Evolutionary conservation across 2,329 filamentous ascomycete species (phyloP), one percentile per base, ranked within the genome.

Genomic region (Amauroascus niger): DNA sequence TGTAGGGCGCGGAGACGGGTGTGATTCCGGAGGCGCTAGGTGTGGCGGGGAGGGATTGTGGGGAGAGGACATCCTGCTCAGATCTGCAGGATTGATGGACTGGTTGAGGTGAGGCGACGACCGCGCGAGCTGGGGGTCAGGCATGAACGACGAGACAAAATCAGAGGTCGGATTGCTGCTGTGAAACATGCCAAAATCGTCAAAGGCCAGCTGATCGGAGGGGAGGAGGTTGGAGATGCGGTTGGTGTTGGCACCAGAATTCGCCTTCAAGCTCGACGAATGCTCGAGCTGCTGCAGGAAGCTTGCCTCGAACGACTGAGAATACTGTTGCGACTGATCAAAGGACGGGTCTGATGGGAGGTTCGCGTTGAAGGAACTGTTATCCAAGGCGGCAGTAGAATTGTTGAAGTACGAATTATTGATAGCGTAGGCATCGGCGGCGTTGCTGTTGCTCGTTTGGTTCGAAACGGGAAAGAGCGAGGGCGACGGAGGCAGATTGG

Each of bases 71-170:
- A 70, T 70, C 57, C 70, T 72, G 58, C 70, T 67, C 39, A 76
- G 61, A 55, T 76, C 73, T 33, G 70, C 73, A 4, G 73, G 73
- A 53, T 75, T 75, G 56, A 76, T 65, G 7, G 67, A 68, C 54
- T 71, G 72, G 55, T 71, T 63, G 16, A 63, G 68, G 54, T 65
- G 62, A 54, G 53, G 50, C 6, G 55, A 32, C 6, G 54, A 50
- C 8, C 55, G 47, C 13, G 58, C 52, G 28, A 59, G 45, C 35
- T 71, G 69, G n/a, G 68, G 67, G 54, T 73, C 71, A 33, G 73
- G 58, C 58, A 74, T 55, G 14, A 70, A 60, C 7, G 68, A 68
- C 45, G 70, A 64, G 52, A 68, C 65, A 55, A 69, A 71, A 28
- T 70, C 68, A 14, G 58, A 52, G 22, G 67, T 59, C 32, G 63